Conservation (phyloP, 1,284 basidiomycete species). For the Mycosarcoma maydis region DNA sequence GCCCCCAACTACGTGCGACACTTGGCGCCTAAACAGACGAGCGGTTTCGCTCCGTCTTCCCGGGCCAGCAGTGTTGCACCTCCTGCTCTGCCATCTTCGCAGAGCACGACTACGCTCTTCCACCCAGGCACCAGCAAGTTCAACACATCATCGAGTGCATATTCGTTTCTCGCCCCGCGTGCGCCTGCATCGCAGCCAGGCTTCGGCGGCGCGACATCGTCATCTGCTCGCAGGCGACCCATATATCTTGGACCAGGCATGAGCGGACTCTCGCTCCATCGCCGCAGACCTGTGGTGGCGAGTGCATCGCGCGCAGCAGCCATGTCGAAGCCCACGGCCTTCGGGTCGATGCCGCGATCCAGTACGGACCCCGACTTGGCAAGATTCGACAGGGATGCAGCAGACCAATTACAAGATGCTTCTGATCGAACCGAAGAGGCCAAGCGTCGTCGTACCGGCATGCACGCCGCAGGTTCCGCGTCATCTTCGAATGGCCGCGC, state of each 20-base stretch:
- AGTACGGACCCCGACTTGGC: slow-evolving; percentile 40
- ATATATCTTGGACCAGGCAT: slow-evolving; percentile 50
- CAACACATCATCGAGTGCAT: slow-evolving; percentile 31
- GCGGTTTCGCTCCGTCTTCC: slow-evolving; percentile 17
- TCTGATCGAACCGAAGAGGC: slow-evolving; percentile 28
- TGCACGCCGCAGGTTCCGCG: background rate
- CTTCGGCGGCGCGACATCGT: slow-evolving; percentile 7
- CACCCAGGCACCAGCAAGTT: slow-evolving; percentile 33
- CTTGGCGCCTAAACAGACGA: slow-evolving; percentile 1
- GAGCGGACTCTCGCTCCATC: slow-evolving; percentile 41
- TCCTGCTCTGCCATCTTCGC: slow-evolving; percentile 23
- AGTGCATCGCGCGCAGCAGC: slow-evolving; percentile 30
- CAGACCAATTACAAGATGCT: slow-evolving; percentile 16
- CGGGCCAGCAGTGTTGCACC: slow-evolving; percentile 42
- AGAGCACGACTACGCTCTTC: slow-evolving; percentile 36
- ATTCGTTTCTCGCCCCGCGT: slow-evolving; percentile 43
- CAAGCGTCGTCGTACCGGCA: slow-evolving; percentile 38
- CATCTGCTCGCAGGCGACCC: slow-evolving; percentile 22
- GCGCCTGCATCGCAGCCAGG: slow-evolving; percentile 14
- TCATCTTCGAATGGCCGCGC: background rate
- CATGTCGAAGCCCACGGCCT: slow-evolving; percentile 9
- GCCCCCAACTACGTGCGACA: slow-evolving; percentile 8
- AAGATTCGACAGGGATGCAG: slow-evolving; percentile 5
- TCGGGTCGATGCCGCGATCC: slow-evolving; percentile 23
- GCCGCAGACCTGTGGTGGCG: slow-evolving; percentile 29